A percentile compares a stretch with the other conserved stretches of the same genome.
phyloP scores from a whole-genome alignment of 805 yeast species.

The Candida manassasensis region DNA sequence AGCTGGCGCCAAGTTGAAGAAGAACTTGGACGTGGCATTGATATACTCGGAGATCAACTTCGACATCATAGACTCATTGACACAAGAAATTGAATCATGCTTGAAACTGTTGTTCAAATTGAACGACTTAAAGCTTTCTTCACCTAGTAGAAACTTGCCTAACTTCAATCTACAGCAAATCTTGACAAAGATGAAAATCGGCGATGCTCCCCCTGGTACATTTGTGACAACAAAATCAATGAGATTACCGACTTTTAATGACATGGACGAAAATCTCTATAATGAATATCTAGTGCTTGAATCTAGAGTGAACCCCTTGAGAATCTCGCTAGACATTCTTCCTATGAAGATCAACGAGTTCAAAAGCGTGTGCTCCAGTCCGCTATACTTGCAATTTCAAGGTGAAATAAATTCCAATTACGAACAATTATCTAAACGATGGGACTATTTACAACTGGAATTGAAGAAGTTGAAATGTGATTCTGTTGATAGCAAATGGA shows the following conservation, averaged over 20 bases:
- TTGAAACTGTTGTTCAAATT: slow-evolving; percentile 12
- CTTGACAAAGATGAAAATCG: slow-evolving; percentile 19
- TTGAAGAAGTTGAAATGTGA: slow-evolving; percentile 39
- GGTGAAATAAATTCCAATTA: slow-evolving; percentile 33
- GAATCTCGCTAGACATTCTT: slow-evolving; percentile 47
- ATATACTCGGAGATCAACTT: slow-evolving; percentile 24
- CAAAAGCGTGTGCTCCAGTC: slow-evolving; percentile 15
- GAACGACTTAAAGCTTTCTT: slow-evolving; percentile 15
- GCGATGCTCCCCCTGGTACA: slow-evolving; percentile 12
- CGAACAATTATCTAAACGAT: slow-evolving; percentile 33
- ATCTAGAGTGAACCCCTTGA: slow-evolving; percentile 44
- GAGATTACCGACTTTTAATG: slow-evolving; percentile 28
- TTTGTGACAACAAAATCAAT: slow-evolving; percentile 15
- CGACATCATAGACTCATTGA: slow-evolving; percentile 19
- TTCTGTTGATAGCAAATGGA: slow-evolving; percentile 53
- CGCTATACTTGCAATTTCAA: slow-evolving; percentile 24
- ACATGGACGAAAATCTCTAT: slow-evolving; percentile 30
- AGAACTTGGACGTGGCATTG: slow-evolving; percentile 23
- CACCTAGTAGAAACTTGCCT: slow-evolving; percentile 14
- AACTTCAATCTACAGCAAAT: slow-evolving; percentile 16
- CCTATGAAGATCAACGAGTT: slow-evolving; percentile 48
- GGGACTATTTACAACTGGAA: slow-evolving; percentile 38
- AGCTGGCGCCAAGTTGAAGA: slow-evolving; percentile 15
- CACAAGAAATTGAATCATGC: slow-evolving; percentile 23
- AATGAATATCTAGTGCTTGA: slow-evolving; percentile 39